Base-by-base conservation (phyloP, 2,329 filamentous ascomycete species). In the Colletotrichum sp. region DNA sequence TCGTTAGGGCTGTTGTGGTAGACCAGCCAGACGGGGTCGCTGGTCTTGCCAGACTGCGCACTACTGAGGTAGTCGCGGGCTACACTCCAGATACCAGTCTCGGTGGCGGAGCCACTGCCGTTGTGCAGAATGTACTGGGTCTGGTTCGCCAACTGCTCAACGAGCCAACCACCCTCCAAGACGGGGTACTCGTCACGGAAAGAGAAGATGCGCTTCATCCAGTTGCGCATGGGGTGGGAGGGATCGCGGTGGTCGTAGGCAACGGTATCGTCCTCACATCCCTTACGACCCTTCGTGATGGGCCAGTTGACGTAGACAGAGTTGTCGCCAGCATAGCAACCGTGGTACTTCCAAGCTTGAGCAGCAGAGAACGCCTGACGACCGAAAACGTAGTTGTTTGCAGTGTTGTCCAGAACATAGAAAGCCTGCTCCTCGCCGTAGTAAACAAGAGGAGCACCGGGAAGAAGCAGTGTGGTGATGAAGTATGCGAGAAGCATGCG, bases 401-500 rank as follows among this genome's bases (percentile, higher is more conserved):
- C 92, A 1, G 92, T 92, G 75, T 90, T 92, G 80, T 94, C 92
- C 4, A 93, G 83, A 1, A 92, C 84, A 78, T 93, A 93, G 76
- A 91, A 92, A 0, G 89, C 90, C 82, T 94, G 92, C 80, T 94
- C 92, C 80, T 94, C 92, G 21, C 92, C 92, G 90, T 91, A 94
- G 18, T 90, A 85, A 26, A 92, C 82, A 18, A 91, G 81, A 3
- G 92, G 90, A 34, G 93, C 91, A 18, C 92, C 92, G 2, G 92
- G 92, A 80, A 93, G 86, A 63, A 91, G 84, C 67, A 93, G 80
- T 0, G 90, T 91, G 2, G 90, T 90, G 60, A 93, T 87, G 79
- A 91, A 93, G 18, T 90, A 85, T 7, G 87, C 92, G 6, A 93
- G 82, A 8, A 93, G 83, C 80, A 91, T 89, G 60, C 90, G 87